Percentiles rank a stretch among this genome's conserved stretches.
These are phyloP conservation scores for Kernera saxatilis DNA, from an alignment of 345 rosid genomes.

Conservation along the genomic window DNA sequence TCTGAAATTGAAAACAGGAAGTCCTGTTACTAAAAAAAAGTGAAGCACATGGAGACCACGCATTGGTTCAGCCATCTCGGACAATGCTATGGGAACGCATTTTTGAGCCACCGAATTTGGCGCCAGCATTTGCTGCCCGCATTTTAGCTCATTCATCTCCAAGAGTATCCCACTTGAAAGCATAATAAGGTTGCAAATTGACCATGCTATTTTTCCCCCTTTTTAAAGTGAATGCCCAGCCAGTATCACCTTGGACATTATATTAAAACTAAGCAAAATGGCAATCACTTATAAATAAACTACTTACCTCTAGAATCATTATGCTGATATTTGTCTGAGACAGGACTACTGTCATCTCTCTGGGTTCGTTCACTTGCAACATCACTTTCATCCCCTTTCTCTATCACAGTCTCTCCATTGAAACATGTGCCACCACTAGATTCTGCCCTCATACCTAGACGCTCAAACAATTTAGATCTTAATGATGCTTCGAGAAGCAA, in stretches of 20 bases:
- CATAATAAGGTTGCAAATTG: not conserved
- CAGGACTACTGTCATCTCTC: constrained; percentile 40
- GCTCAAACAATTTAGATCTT: constrained; percentile 78
- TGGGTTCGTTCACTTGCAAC: constrained; percentile 60
- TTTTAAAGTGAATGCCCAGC: not conserved
- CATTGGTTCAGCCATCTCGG: not conserved
- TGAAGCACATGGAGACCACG: not conserved
- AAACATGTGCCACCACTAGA: constrained; percentile 37
- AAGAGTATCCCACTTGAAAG: not conserved
- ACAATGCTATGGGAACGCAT: not conserved
- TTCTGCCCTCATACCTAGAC: constrained; percentile 44
- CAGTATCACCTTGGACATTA: not conserved
- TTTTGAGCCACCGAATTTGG: not conserved
- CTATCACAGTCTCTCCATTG: constrained; percentile 39
- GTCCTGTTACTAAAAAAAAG: not conserved
- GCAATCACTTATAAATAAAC: not conserved
- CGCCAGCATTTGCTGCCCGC: constrained; percentile 2
- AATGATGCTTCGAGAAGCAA: constrained; percentile 76
- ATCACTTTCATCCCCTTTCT: constrained; percentile 47
- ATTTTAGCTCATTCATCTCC: constrained; percentile 10
- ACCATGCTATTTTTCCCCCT: not conserved
- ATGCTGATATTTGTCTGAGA: constrained; percentile 40
- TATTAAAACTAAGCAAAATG: constrained; percentile 4
- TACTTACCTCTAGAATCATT: constrained; percentile 46
- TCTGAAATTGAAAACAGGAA: constrained; percentile 12